Conservation (phyloP, 1,284 basidiomycete species). For the Naganishia sp. region DNA sequence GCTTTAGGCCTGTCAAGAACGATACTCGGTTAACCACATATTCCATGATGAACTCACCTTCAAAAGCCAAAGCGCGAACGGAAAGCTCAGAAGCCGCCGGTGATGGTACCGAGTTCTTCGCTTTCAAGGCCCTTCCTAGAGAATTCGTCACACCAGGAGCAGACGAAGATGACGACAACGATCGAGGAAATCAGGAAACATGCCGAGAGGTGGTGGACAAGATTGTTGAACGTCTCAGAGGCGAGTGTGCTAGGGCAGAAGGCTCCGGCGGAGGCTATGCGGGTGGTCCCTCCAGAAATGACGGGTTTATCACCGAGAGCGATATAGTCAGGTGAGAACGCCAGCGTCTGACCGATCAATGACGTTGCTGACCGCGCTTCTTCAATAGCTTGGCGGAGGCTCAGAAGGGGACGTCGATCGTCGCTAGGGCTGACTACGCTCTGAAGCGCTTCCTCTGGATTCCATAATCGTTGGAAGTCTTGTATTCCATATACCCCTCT, state of each 20-base stretch:
- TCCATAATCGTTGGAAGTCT: slow-evolving; percentile 9
- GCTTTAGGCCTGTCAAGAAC: slow-evolving; percentile 69
- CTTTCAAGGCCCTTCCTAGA: slow-evolving; percentile 56
- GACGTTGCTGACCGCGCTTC: slow-evolving; percentile 19
- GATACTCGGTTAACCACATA: slow-evolving; percentile 75
- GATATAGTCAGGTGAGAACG: slow-evolving; percentile 74
- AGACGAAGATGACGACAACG: slow-evolving; percentile 39
- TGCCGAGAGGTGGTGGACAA: slow-evolving; percentile 74
- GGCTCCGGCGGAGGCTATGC: slow-evolving; percentile 30
- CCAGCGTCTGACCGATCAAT: neutral
- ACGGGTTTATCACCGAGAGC: slow-evolving; percentile 63
- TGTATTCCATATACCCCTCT: neutral
- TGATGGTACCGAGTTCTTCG: slow-evolving; percentile 45
- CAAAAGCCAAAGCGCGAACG: slow-evolving; percentile 2
- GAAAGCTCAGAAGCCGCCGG: neutral
- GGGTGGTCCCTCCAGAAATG: slow-evolving; percentile 55
- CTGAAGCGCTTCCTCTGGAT: slow-evolving; percentile 85
- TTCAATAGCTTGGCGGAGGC: slow-evolving; percentile 70
- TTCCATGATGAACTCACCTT: slow-evolving; percentile 66
- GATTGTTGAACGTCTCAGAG: slow-evolving; percentile 68
- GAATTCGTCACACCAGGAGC: slow-evolving; percentile 44
- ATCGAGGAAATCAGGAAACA: slow-evolving; percentile 64
- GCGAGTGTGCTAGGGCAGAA: slow-evolving; percentile 64
- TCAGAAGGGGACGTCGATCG: slow-evolving; percentile 73
- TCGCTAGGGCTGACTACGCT: slow-evolving; percentile 86